These are phyloP conservation scores for Gossypium armourianum DNA, from an alignment of 441 rosid genomes.

Conservation along the genomic window DNA sequence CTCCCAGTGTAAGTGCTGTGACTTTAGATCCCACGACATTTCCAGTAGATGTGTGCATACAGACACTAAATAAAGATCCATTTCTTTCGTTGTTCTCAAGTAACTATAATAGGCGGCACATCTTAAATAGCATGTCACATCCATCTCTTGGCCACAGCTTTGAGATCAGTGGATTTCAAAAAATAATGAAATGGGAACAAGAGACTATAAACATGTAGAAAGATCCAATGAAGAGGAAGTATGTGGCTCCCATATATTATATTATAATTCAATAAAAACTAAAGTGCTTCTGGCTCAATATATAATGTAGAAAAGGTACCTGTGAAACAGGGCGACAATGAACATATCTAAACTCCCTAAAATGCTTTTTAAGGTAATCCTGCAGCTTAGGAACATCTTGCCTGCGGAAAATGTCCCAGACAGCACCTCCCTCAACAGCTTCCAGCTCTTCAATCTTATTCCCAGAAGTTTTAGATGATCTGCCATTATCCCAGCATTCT, in stretches of 20 bases:
- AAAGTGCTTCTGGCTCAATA: background rate
- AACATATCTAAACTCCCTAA: conserved; percentile 55
- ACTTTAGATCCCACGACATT: background rate
- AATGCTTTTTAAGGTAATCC: conserved; percentile 53
- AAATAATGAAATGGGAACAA: background rate
- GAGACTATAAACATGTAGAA: background rate
- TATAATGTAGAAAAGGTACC: conserved; percentile 25
- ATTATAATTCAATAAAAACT: background rate
- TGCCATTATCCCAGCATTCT: conserved; percentile 9
- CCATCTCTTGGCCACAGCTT: background rate
- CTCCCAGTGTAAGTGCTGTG: background rate
- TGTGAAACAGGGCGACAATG: conserved; percentile 43
- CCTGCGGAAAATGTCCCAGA: conserved; percentile 44
- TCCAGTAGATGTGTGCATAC: background rate
- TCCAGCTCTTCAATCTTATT: conserved; percentile 18
- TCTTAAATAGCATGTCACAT: background rate
- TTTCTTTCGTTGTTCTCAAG: background rate
- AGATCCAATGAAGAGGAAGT: background rate
- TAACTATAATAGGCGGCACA: background rate
- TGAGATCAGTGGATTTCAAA: background rate
- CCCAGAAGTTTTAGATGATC: conserved; percentile 9
- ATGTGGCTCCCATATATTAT: background rate
- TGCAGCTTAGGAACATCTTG: conserved; percentile 45
- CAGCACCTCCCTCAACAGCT: conserved; percentile 48
- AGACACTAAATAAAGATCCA: background rate